Conservation (phyloP, 106 monocot species). For the Chionographis japonica region DNA sequence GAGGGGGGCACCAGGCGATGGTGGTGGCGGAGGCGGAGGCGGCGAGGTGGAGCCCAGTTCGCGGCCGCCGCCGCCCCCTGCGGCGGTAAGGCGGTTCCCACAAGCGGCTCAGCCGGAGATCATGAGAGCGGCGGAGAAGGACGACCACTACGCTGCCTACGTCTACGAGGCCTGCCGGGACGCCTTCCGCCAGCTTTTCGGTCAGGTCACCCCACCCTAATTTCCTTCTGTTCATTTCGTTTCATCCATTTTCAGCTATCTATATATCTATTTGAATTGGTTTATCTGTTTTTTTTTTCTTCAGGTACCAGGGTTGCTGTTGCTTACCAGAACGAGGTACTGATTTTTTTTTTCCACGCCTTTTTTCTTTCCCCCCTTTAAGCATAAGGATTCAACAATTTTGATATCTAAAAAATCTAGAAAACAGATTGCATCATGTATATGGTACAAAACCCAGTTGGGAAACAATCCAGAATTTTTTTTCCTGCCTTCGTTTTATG, state of each 20-base stretch:
- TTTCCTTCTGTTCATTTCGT: background rate
- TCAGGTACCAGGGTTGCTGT: conserved; percentile 74
- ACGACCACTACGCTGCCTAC: conserved; percentile 84
- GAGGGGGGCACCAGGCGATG: no score
- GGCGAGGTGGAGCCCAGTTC: conserved; percentile 37
- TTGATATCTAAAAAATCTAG: no score
- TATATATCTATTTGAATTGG: background rate
- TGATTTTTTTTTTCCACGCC: no score
- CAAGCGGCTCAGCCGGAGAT: conserved; percentile 92
- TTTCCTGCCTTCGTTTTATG: no score
- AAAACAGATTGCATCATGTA: no score
- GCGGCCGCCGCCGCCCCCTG: conserved; percentile 7
- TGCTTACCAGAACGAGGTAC: conserved; percentile 85
- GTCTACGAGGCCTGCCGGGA: conserved; percentile 90
- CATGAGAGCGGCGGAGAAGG: conserved; percentile 97
- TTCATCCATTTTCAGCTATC: background rate
- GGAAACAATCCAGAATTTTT: no score
- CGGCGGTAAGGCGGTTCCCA: conserved; percentile 36
- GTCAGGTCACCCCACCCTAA: conserved; percentile 8
- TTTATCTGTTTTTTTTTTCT: conserved; percentile 11
- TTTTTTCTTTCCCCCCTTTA: no score
- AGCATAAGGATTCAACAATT: no score
- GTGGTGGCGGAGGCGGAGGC: background rate
- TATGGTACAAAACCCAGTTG: no score
- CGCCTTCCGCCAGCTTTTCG: conserved; percentile 88